Evolutionary conservation across 2,329 filamentous ascomycete species (phyloP).

Genomic region (Orbilia quercus): DNA sequence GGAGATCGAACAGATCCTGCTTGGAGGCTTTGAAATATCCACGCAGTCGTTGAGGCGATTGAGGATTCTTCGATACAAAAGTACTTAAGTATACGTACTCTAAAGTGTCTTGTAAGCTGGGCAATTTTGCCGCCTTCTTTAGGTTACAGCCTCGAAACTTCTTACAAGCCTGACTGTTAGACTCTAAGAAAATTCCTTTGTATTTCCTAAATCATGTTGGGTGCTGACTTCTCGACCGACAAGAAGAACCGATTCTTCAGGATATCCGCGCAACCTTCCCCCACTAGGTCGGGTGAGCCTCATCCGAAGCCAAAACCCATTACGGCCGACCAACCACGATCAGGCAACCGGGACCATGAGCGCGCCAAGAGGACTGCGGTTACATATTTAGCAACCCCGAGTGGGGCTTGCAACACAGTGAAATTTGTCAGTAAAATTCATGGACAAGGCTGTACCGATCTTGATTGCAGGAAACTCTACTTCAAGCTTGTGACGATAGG

Average conservation of each 20-base stretch:
- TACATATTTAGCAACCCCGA: conserved; percentile 39
- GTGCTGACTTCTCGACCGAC: neutral
- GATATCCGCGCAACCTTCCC: neutral
- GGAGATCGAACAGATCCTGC: neutral
- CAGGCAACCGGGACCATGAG: conserved; percentile 7
- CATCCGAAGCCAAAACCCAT: conserved; percentile 6
- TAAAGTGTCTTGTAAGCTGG: neutral
- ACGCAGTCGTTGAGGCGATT: conserved; percentile 1
- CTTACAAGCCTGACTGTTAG: neutral
- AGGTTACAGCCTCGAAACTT: neutral
- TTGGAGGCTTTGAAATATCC: neutral
- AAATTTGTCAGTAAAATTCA: conserved; percentile 40
- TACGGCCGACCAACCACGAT: conserved; percentile 8
- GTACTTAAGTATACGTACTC: neutral
- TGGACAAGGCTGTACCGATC: conserved; percentile 16
- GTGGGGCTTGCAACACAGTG: conserved; percentile 30
- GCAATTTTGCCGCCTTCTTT: conserved; percentile 11
- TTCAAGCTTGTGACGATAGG: conserved; percentile 17
- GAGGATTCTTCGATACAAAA: neutral
- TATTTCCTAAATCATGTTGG: neutral
- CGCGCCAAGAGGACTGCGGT: conserved; percentile 24
- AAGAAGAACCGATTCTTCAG: neutral
- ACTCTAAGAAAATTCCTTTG: too few relatives aligned
- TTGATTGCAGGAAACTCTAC: neutral
- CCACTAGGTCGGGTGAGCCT: conserved; percentile 31